A percentile compares a stretch with the other conserved stretches of the same genome.
These are phyloP conservation scores for Chytriomyces sp. DNA, from an alignment of 192 early-diverging fungal genomes.

Conservation along the genomic window DNA sequence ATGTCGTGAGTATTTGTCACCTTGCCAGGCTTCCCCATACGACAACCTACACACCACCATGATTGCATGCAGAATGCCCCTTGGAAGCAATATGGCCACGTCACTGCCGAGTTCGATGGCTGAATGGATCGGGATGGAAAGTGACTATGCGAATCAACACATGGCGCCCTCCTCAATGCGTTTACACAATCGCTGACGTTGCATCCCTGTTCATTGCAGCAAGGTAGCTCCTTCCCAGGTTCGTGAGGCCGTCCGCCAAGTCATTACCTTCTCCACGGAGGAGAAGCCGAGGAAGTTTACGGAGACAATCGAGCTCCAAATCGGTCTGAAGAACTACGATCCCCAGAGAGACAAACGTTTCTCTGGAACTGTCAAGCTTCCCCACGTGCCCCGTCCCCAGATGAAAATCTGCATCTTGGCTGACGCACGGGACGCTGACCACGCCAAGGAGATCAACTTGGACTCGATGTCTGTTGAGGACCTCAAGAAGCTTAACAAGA, in stretches of 20 bases:
- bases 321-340: slow-evolving; percentile 99
- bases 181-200: too few species aligned
- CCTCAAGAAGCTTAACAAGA: slow-evolving; percentile 99
- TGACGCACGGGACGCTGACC: slow-evolving; percentile 94
- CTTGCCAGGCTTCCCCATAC: too few species aligned
- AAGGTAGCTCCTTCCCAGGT: slow-evolving; percentile 91
- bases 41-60: too few species aligned
- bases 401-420: slow-evolving; percentile 94
- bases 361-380: slow-evolving; percentile 92
- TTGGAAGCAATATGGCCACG: too few species aligned
- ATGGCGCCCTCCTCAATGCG: too few species aligned
- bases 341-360: slow-evolving; percentile 99
- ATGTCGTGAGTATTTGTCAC: too few species aligned
- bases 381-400: slow-evolving; percentile 92
- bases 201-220: slow-evolving; percentile 30
- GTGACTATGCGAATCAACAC: too few species aligned
- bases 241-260: slow-evolving; percentile 71
- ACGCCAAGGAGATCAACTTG: slow-evolving; percentile 88
- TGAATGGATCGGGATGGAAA: too few species aligned
- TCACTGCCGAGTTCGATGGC: too few species aligned
- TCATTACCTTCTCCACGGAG: slow-evolving; percentile 72
- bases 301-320: slow-evolving; percentile 97
- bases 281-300: slow-evolving; percentile 95
- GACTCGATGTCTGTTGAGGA: slow-evolving; percentile 94
- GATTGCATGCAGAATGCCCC: too few species aligned